Conservation (phyloP, 768 basidiomycete species). For the Mrakia hoshinonis region DNA sequence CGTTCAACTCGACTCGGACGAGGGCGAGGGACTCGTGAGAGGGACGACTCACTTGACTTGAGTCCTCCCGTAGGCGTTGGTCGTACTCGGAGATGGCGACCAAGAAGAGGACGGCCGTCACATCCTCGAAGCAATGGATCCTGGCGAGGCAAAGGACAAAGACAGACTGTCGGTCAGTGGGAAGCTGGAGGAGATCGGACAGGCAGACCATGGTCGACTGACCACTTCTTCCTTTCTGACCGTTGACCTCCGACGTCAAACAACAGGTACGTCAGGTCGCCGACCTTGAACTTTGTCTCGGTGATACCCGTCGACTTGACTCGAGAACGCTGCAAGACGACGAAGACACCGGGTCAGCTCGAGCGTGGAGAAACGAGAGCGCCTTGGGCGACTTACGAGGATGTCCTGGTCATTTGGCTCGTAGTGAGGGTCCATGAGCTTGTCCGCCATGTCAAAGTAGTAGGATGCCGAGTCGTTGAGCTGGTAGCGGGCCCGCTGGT, state of each 20-base stretch:
- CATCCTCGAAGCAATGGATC: conserved; percentile 72
- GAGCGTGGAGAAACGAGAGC: conserved; percentile 37
- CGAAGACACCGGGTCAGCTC: conserved; percentile 68
- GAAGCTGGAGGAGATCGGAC: not conserved
- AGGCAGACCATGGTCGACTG: not conserved
- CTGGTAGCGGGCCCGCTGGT: conserved; percentile 63
- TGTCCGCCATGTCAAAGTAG: conserved; percentile 1
- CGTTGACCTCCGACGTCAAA: conserved; percentile 84
- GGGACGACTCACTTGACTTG: not conserved
- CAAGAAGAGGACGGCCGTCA: conserved; percentile 82
- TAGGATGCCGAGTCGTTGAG: conserved; percentile 83
- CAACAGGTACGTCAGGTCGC: conserved; percentile 68
- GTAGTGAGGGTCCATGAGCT: not conserved
- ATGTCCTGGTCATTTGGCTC: conserved; percentile 6
- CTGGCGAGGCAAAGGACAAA: not conserved
- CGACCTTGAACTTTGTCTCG: conserved; percentile 51
- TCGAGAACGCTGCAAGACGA: conserved; percentile 59
- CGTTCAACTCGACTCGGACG: too few species aligned
- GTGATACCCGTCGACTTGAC: conserved; percentile 86
- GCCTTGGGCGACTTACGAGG: not conserved
- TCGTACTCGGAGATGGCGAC: conserved; percentile 89
- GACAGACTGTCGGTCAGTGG: not conserved
- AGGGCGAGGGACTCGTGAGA: too few species aligned
- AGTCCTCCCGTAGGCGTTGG: conserved; percentile 74
- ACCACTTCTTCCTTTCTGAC: conserved; percentile 49